phyloP scores from a whole-genome alignment of 257 asterid genomes.

The Solanum lycopersicoides region DNA sequence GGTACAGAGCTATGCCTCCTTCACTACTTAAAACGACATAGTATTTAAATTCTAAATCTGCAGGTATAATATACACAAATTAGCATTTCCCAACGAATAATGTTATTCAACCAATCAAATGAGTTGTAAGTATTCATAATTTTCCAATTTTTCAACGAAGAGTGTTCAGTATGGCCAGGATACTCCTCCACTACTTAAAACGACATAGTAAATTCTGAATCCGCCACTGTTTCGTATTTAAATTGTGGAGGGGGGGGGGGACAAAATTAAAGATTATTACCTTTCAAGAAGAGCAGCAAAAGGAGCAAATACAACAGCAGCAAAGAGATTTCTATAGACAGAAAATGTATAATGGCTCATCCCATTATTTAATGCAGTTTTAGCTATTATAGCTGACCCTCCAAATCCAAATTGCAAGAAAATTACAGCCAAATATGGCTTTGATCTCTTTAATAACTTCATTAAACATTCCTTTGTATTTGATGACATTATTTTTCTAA shows the following conservation, averaged over 20 bases:
- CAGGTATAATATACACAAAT: neutral
- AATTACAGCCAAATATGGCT: conserved; percentile 39
- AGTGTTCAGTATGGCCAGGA: too few relatives aligned
- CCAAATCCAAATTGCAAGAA: conserved; percentile 38
- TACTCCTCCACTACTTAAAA: neutral
- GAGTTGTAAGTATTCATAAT: neutral
- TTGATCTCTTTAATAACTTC: conserved; percentile 12
- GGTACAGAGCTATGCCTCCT: too few relatives aligned
- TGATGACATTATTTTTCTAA: neutral
- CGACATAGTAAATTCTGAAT: neutral
- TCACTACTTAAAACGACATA: too few relatives aligned
- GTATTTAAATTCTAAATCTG: neutral
- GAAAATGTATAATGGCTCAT: conserved; percentile 45
- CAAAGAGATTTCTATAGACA: conserved; percentile 47
- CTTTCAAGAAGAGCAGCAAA: conserved; percentile 50
- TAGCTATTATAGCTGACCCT: conserved; percentile 40
- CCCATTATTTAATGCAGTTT: conserved; percentile 49
- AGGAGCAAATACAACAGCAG: conserved; percentile 37
- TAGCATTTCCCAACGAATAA: neutral
- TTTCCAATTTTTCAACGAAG: neutral
- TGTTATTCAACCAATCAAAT: neutral
- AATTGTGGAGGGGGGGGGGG: neutral
- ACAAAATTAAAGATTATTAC: conserved; percentile 7
- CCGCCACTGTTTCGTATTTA: neutral
- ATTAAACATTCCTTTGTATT: neutral